Percentiles rank a stretch among this genome's conserved stretches.
Evolutionary conservation across 2,329 filamentous ascomycete species (phyloP).

Genomic region (Aspergillus hiratsukae): DNA sequence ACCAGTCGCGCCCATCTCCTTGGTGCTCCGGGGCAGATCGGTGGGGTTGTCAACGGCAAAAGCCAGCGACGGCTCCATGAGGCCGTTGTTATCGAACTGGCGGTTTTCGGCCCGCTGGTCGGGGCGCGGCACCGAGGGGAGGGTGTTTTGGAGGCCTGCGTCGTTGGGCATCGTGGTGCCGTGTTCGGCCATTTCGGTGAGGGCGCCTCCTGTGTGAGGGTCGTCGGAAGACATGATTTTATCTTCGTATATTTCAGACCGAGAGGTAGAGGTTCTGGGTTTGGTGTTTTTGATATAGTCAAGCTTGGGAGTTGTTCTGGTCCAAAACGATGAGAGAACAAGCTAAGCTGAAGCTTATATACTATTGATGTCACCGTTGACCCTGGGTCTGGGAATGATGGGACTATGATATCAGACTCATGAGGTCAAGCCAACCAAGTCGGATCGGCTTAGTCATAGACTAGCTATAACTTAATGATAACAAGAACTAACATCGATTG

Average conservation of each 20-base stretch:
- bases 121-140: slow-evolving; percentile 47
- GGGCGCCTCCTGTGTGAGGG: slow-evolving; percentile 33
- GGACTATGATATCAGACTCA: slow-evolving; percentile 11
- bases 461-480: background rate
- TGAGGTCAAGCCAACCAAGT: no score
- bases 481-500: background rate
- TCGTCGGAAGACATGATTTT: slow-evolving; percentile 13
- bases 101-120: slow-evolving; percentile 38
- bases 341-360: background rate
- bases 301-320: background rate
- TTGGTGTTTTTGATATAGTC: background rate
- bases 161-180: slow-evolving; percentile 44
- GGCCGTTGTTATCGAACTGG: slow-evolving; percentile 31
- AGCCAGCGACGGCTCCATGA: slow-evolving; percentile 34
- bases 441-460: background rate
- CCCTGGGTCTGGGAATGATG: slow-evolving; percentile 3
- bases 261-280: no score
- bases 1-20: slow-evolving; percentile 20
- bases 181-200: slow-evolving; percentile 36
- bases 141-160: slow-evolving; percentile 41
- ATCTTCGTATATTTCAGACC: background rate
- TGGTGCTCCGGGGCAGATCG: slow-evolving; percentile 23
- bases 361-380: slow-evolving; percentile 8
- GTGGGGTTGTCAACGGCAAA: slow-evolving; percentile 46
- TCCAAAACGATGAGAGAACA: background rate